Evolutionary conservation across 1,284 basidiomycete genomes (phyloP), one percentile per base, ranked within the genome.

Genomic region (Sutorius eximius): DNA sequence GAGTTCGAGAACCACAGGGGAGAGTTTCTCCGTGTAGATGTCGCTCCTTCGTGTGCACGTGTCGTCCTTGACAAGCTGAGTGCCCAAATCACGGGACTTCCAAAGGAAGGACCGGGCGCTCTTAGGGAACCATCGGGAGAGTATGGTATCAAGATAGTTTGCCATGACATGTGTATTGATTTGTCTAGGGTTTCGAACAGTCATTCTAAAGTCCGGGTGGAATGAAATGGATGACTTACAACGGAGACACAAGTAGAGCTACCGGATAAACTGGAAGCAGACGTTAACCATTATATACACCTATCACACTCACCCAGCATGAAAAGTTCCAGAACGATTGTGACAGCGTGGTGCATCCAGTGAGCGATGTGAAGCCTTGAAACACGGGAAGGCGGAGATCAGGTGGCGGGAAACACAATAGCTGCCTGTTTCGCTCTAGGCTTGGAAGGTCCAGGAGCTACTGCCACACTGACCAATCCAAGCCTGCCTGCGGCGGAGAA

Each of bases 1-100:
- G 62, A 80, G 76, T 49, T 78, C 70, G 36, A 71, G 56, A 15
- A 78, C 61, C 16, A 75, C 73, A 0, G 45, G 62, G 12, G 62
- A 62, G 30, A 67, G 45, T 13, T 50, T 53, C 3, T 34, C 44
- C 12, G 61, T 43, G 29, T 63, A 52, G 5, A 58, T 43, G 6
- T 34, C 41, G 2, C 56, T 52, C 18, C 18, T 42, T 24, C 1
- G n/a, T 11, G 45, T 54, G 29, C n/a, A 51, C 42, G 56, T 34
- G 8, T 53, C 48, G 3, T 45, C 24, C 1, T 47, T 6, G 22
- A 53, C 5, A 18, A 67, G 44, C 7, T 41, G 22, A 5, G 7
- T 13, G 27, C 63, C 48, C 16, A 51, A 22, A 2, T 38, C 10
- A 10, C 36, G 62, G 8, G 33, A 48, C 10, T 38, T 16, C 33